Conservation (phyloP, 1,284 basidiomycete species). For the Xerocomus minutiporus region DNA sequence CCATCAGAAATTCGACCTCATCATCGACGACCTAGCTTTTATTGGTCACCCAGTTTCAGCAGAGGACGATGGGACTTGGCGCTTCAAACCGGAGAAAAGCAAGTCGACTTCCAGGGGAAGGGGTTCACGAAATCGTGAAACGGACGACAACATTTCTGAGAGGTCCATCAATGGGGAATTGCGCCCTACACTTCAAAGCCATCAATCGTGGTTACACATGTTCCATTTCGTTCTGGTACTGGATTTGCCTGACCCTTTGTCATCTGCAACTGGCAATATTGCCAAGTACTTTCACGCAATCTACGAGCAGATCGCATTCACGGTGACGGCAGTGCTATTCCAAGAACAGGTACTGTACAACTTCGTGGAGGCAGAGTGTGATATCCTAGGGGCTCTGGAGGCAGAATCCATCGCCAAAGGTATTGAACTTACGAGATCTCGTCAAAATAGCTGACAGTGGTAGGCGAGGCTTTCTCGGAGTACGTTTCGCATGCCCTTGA, state of each 20-base stretch:
- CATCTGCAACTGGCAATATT: slow-evolving; percentile 70
- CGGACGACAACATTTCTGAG: slow-evolving; percentile 34
- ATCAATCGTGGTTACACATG: slow-evolving; percentile 60
- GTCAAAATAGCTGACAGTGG: slow-evolving; percentile 8
- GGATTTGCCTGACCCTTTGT: slow-evolving; percentile 85
- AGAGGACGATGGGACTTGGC: slow-evolving; percentile 70
- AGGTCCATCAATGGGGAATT: slow-evolving; percentile 32
- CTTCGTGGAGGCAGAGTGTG: slow-evolving; percentile 78
- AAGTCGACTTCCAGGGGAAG: slow-evolving; percentile 49
- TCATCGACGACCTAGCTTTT: slow-evolving; percentile 91
- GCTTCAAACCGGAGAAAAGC: slow-evolving; percentile 57
- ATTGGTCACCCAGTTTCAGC: slow-evolving; percentile 91
- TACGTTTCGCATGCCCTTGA: slow-evolving; percentile 59
- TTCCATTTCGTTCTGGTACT: slow-evolving; percentile 89
- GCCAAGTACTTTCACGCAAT: slow-evolving; percentile 77
- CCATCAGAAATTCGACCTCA: slow-evolving; percentile 91
- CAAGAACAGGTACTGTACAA: slow-evolving; percentile 81
- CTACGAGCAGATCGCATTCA: slow-evolving; percentile 85
- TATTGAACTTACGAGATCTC: slow-evolving; percentile 24
- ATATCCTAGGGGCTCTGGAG: slow-evolving; percentile 60
- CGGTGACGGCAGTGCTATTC: slow-evolving; percentile 82
- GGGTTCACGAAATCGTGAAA: slow-evolving; percentile 44
- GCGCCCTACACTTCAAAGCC: slow-evolving; percentile 12
- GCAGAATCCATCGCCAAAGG: slow-evolving; percentile 65
- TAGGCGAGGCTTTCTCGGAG: slow-evolving; percentile 53